Conservation (phyloP, 257 asterid genomes). For the Misopates orontium region DNA sequence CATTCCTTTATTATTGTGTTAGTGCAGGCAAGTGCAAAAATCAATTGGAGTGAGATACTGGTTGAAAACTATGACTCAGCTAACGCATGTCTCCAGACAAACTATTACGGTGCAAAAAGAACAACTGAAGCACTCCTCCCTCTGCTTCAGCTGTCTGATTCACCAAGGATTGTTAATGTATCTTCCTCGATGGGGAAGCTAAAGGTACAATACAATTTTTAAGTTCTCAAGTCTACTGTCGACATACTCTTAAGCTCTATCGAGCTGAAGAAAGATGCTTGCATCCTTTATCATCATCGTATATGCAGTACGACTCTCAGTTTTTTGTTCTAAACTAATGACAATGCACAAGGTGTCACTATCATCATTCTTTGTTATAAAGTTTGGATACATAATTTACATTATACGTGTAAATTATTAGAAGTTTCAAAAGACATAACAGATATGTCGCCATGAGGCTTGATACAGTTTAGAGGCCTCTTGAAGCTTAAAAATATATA, state of each 20-base stretch:
- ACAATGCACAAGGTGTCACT: not conserved
- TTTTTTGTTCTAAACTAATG: not conserved
- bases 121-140: constrained; percentile 35
- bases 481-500: no score
- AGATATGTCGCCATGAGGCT: no score
- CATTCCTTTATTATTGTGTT: not conserved
- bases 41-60: constrained; percentile 12
- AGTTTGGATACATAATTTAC: no score
- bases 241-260: not conserved
- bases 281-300: not conserved
- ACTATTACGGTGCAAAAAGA: constrained; percentile 44
- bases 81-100: constrained; percentile 30
- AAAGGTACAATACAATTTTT: constrained; percentile 21
- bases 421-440: no score
- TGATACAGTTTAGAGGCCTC: no score
- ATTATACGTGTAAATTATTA: no score
- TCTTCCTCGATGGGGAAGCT: constrained; percentile 31
- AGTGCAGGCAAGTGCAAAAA: constrained; percentile 18
- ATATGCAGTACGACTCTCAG: not conserved
- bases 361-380: no score
- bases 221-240: not conserved
- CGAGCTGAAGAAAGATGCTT: no score
- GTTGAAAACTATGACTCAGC: constrained; percentile 30
- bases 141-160: constrained; percentile 35
- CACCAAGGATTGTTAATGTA: constrained; percentile 42